These are phyloP conservation scores for Bauhinia variegata DNA, from an alignment of 306 rosid genomes.

Conservation along the genomic window DNA sequence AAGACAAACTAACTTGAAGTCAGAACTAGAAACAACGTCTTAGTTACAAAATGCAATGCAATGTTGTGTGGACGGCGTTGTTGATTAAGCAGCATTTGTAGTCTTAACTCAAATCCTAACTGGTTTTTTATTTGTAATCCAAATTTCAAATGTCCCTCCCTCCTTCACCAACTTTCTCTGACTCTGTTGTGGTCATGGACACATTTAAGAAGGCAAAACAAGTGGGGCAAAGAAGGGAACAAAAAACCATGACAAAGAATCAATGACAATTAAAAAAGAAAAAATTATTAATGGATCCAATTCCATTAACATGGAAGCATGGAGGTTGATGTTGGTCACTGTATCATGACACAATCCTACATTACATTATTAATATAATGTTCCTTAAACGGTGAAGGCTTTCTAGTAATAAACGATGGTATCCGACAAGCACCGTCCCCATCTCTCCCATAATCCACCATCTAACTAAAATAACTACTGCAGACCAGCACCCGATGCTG, in stretches of 20 bases:
- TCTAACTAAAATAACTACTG: conserved; percentile 30
- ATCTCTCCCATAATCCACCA: conserved; percentile 24
- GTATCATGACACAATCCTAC: conserved; percentile 41
- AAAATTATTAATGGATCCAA: conserved; percentile 33
- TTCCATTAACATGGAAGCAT: conserved; percentile 40
- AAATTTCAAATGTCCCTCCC: conserved; percentile 35
- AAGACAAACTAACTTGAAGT: conserved; percentile 35
- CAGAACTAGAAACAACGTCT: conserved; percentile 15
- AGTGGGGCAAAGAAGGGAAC: too few relatives aligned
- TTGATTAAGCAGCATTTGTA: too few relatives aligned
- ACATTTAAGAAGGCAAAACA: conserved; percentile 31
- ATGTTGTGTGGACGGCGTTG: too few relatives aligned
- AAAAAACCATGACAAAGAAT: conserved; percentile 41
- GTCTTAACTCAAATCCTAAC: conserved; percentile 1
- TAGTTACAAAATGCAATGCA: conserved; percentile 12
- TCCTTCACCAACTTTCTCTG: too few relatives aligned
- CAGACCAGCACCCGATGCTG: conserved; percentile 36
- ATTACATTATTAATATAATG: conserved; percentile 38
- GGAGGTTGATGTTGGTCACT: conserved; percentile 45
- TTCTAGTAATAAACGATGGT: conserved; percentile 28
- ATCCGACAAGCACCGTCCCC: conserved; percentile 22
- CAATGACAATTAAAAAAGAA: conserved; percentile 15
- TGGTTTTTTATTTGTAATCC: conserved; percentile 3
- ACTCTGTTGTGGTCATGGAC: neutral
- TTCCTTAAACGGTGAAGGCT: neutral